Base-by-base conservation (phyloP, 1,284 basidiomycete species). In the Omphalotus olearius region DNA sequence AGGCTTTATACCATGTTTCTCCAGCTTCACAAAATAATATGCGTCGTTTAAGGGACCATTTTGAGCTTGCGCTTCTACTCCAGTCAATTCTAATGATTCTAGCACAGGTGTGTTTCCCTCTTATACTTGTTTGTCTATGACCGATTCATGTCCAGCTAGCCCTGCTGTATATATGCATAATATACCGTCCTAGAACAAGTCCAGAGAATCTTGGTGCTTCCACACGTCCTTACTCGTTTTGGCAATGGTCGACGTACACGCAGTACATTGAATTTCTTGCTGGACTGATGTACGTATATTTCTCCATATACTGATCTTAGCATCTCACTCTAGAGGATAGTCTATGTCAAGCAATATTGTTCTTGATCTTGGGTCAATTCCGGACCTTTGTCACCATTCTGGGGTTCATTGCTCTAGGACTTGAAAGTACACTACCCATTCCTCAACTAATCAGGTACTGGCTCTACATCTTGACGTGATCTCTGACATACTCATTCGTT, bases 241-340 rank as follows among this genome's bases (percentile, higher is more conserved):
- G 91, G 91, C 88, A 93, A 62, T 94, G 91, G 91, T 68, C 75
- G 40, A 79, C 74, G 13, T 93, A 91, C 63, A 68, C 78, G 1
- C 83, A 88, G 60, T 87, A 94, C 63, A 72, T 93, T 51, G 87
- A 93, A 63, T 93, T 91, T 66, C 73, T 94, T 45, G 83, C 84
- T n/a, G 84, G 80, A 10, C 76, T 88, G 57, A 84, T 90, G 89
- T 90, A 58, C 45, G 74, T 68, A 7, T 41, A 30, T 40, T 17
- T 45, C 28, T 53, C 48, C 30, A 13, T 33, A 13, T 9, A 26
- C 44, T 25, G 13, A 23, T 13, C 25, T 45, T 16, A 9, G n/a
- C 33, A 10, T 52, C 13, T 25, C 36, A 35, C 47, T 53, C 14
- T 49, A 33, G 17, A 46, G 16, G 44, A 36, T 45, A 90, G 88